These are phyloP conservation scores for Aspergillus sp. DNA, from an alignment of 2,329 filamentous ascomycete species.

Conservation along the genomic window DNA sequence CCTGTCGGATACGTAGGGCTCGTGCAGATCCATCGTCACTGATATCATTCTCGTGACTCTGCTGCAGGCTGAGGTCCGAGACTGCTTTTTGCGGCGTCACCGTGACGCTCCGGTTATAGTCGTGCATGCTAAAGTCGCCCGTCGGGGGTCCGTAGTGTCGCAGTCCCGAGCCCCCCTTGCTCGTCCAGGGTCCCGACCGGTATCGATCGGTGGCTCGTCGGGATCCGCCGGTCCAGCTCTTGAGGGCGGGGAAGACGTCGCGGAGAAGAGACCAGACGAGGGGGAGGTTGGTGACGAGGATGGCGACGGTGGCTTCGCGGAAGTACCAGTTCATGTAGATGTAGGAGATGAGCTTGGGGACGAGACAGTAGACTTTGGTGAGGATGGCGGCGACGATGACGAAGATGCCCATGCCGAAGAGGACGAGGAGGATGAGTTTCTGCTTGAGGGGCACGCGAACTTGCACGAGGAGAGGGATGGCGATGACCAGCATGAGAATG, in stretches of 20 bases:
- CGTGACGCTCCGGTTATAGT: constrained; percentile 21
- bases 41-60: constrained; percentile 22
- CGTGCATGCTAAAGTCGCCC: constrained; percentile 26
- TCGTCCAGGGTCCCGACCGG: constrained; percentile 25
- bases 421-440: constrained; percentile 37
- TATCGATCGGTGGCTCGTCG: constrained; percentile 29
- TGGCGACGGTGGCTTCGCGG: constrained; percentile 40
- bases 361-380: constrained; percentile 46
- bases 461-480: constrained; percentile 38
- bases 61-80: constrained; percentile 21
- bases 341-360: constrained; percentile 36
- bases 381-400: constrained; percentile 47
- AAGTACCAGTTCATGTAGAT: constrained; percentile 47
- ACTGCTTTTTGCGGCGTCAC: constrained; percentile 22
- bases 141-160: constrained; percentile 23
- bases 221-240: constrained; percentile 37
- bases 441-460: constrained; percentile 37
- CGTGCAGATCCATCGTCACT: constrained; percentile 34
- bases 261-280: constrained; percentile 49
- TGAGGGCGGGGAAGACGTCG: constrained; percentile 42
- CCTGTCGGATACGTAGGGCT: constrained; percentile 34
- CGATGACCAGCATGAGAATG: constrained; percentile 38
- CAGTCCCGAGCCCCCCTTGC: constrained; percentile 21
- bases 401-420: constrained; percentile 44
- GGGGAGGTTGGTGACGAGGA: constrained; percentile 49